phyloP scores from a whole-genome alignment of 2,329 filamentous ascomycete genomes.

The Trichoderma afroharzianum region DNA sequence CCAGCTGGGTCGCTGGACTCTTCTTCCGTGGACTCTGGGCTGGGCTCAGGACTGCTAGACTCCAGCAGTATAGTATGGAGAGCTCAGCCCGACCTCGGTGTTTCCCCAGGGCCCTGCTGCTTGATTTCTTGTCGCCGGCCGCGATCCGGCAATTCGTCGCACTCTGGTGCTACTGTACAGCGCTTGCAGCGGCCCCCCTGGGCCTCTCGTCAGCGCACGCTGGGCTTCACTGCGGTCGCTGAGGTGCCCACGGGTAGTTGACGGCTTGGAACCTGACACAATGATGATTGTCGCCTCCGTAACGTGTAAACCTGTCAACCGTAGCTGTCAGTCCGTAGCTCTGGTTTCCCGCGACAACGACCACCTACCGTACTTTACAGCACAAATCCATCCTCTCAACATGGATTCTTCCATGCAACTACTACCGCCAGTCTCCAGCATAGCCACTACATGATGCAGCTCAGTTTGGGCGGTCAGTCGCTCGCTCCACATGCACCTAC shows the following conservation, averaged over 20 bases:
- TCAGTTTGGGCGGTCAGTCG: conserved; percentile 15
- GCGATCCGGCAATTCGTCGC: background rate
- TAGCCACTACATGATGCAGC: conserved; percentile 3
- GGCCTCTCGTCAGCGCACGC: background rate
- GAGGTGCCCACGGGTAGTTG: background rate
- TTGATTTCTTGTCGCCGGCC: background rate
- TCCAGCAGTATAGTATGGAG: background rate
- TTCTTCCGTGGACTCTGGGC: background rate
- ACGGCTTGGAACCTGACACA: background rate
- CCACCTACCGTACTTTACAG: background rate
- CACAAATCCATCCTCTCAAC: background rate
- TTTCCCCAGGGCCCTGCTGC: background rate
- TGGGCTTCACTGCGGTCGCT: background rate
- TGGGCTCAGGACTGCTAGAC: background rate
- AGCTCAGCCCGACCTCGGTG: background rate
- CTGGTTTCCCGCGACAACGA: background rate
- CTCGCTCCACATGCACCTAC: conserved; percentile 8
- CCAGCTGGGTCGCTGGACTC: background rate
- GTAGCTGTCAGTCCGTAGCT: background rate
- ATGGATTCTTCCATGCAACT: background rate
- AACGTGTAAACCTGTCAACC: background rate
- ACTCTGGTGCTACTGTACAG: background rate
- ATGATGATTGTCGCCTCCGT: background rate
- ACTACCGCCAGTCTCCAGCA: conserved; percentile 1
- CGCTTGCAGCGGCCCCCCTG: background rate